Evolutionary conservation across 2,329 filamentous ascomycete genomes (phyloP), one percentile per base, ranked within the genome.

Genomic region (Aspergillus oerlinghausenensis): DNA sequence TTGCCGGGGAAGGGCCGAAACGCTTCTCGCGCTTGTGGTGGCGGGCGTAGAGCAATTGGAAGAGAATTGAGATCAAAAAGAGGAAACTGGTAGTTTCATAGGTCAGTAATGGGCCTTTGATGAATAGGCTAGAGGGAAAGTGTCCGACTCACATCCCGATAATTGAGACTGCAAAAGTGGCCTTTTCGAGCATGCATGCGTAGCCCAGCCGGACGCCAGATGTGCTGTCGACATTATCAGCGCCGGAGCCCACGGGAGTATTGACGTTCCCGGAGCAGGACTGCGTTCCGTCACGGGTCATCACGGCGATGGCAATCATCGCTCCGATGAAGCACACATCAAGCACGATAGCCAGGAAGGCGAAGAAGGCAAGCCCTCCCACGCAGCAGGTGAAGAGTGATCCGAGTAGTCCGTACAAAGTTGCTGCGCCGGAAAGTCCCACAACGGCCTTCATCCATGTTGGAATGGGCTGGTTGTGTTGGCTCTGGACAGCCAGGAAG

Each of bases 281-380:
- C 59, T 81, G 74, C 0, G 84, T 84, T 40, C 92, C 92, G 55
- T 83, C 75, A 40, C 88, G 83, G 58, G 89, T 92, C 60, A 90
- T 80, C 50, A 87, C 79, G 0, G 92, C 90, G 58, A 97, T 84
- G 68, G 92, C 95, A 68, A 95, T 84, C 79, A 94, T 94, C 57
- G 80, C 85, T 43, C 83, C 90, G 52, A 85, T 77, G 73, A 96
- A 96, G 66, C 82, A 82, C 53, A 94, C 66, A 68, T 97, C 90
- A 50, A 97, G 79, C 25, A 92, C 59, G 60, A 96, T 84, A 61
- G 84, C 89, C 54, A 94, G 62, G 67, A 87, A 80, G 3, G 89
- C 88, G 58, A 92, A 88, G 72, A 93, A 79, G 4, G 82, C 79
- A 59, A 88, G 82, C 28, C 91, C 91, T 38, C 89, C 90, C 5